Percentiles rank a stretch among this genome's conserved stretches.
Evolutionary conservation across 768 basidiomycete genomes (phyloP).

Genomic region (Sistotremastrum suecicum): DNA sequence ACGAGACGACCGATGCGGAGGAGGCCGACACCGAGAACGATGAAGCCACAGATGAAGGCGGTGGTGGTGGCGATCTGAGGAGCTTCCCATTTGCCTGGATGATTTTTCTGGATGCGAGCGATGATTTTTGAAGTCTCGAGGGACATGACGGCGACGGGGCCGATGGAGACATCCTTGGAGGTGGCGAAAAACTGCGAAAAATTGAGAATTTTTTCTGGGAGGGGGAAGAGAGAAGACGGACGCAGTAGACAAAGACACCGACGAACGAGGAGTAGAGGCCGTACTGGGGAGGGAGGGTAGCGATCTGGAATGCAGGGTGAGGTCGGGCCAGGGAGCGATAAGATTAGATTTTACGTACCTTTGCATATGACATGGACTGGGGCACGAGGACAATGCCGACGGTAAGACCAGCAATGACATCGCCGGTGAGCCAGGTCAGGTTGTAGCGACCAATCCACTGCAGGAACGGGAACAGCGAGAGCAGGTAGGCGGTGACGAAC

Average conservation of each 20-base stretch:
- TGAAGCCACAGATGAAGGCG: slow-evolving; percentile 81
- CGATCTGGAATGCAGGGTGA: slow-evolving; percentile 32
- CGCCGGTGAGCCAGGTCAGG: slow-evolving; percentile 57
- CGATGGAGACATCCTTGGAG: slow-evolving; percentile 97
- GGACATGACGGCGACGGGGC: slow-evolving; percentile 98
- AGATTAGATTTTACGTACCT: slow-evolving; percentile 23
- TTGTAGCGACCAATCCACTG: slow-evolving; percentile 2
- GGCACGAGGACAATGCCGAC: slow-evolving; percentile 94
- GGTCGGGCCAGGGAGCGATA: not conserved
- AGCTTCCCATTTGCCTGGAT: slow-evolving; percentile 44
- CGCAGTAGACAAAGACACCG: slow-evolving; percentile 73
- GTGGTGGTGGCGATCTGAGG: slow-evolving; percentile 75
- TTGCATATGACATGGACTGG: slow-evolving; percentile 84
- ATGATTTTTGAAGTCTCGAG: slow-evolving; percentile 77
- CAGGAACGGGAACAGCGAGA: not conserved
- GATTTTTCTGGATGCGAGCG: slow-evolving; percentile 35
- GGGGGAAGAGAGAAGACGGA: slow-evolving; percentile 20
- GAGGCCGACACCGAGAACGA: slow-evolving; percentile 80
- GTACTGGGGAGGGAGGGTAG: slow-evolving; percentile 73
- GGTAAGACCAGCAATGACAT: slow-evolving; percentile 82
- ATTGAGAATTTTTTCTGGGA: not conserved
- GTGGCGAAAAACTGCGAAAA: slow-evolving; percentile 75
- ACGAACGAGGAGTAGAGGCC: slow-evolving; percentile 86
- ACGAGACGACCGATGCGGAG: slow-evolving; percentile 88
- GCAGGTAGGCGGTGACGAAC: too few relatives aligned